Evolutionary conservation across 202 grass and related monocot genomes (phyloP).

Genomic region (Saccharum hybrid): DNA sequence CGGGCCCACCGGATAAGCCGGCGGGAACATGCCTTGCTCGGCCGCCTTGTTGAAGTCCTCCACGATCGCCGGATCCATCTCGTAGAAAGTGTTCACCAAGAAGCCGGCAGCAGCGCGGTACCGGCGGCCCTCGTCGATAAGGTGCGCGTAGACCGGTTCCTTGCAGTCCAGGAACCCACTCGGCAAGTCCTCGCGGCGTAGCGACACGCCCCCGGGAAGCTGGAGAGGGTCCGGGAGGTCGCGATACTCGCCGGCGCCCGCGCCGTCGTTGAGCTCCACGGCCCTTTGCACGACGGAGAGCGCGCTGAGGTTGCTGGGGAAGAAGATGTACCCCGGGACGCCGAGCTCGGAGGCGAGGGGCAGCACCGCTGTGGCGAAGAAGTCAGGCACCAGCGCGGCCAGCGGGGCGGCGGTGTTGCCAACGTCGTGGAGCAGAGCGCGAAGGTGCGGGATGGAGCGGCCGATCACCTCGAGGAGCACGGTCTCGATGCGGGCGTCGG

Average conservation of each 20-base stretch:
- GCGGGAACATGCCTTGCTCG: constrained; percentile 24
- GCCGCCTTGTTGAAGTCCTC: background rate
- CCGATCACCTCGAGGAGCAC: background rate
- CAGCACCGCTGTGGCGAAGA: constrained; percentile 38
- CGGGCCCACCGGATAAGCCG: constrained; percentile 46
- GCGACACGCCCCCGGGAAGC: constrained; percentile 39
- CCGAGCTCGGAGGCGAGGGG: constrained; percentile 53
- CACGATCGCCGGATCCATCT: constrained; percentile 40
- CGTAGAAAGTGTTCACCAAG: constrained; percentile 51
- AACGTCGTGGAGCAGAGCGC: constrained; percentile 15
- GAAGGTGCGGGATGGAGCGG: constrained; percentile 41
- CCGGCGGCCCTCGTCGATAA: background rate
- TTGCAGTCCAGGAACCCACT: background rate
- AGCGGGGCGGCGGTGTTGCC: background rate
- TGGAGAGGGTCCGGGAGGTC: constrained; percentile 43
- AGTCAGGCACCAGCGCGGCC: constrained; percentile 52
- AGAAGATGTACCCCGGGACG: constrained; percentile 52
- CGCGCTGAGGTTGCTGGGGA: constrained; percentile 18
- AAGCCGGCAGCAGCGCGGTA: constrained; percentile 29
- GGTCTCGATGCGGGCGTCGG: background rate
- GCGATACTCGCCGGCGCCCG: background rate
- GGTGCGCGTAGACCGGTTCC: background rate
- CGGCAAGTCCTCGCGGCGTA: constrained; percentile 7
- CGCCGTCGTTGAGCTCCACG: constrained; percentile 35
- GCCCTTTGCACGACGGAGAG: constrained; percentile 28